These are phyloP conservation scores for Yarrowia deformans DNA, from an alignment of 805 yeast genomes.

Conservation along the genomic window DNA sequence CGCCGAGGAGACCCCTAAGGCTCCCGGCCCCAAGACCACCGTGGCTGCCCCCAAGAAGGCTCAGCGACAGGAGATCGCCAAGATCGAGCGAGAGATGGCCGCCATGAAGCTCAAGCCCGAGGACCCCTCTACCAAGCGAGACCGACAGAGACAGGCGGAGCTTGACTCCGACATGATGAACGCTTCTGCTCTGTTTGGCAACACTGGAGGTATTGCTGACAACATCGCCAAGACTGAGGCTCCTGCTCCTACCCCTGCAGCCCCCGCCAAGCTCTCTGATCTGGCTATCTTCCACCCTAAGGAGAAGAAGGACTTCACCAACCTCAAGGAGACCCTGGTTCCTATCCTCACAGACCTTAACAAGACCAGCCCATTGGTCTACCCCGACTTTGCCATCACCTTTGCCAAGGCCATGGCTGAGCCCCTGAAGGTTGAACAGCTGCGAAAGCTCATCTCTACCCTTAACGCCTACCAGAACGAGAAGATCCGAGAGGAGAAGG, in stretches of 20 bases:
- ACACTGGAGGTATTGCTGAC: conserved; percentile 55
- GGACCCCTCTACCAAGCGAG: conserved; percentile 76
- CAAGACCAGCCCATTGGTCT: conserved; percentile 68
- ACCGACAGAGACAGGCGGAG: conserved; percentile 80
- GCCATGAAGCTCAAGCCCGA: conserved; percentile 56
- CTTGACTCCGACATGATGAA: conserved; percentile 84
- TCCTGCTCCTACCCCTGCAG: conserved; percentile 36
- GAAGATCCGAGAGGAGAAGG: conserved; percentile 89
- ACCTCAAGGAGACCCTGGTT: conserved; percentile 73
- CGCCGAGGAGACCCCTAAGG: conserved; percentile 61
- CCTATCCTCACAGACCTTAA: conserved; percentile 67
- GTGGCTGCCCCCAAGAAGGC: conserved; percentile 54
- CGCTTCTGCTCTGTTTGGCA: conserved; percentile 91
- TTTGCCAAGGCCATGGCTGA: conserved; percentile 81
- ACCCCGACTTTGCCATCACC: conserved; percentile 81
- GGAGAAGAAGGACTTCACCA: conserved; percentile 79
- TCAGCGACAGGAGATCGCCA: conserved; percentile 52
- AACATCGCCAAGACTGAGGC: conserved; percentile 24
- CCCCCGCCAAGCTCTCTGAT: conserved; percentile 47
- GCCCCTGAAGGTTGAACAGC: conserved; percentile 81
- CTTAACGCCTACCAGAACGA: conserved; percentile 81
- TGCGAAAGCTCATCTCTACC: conserved; percentile 85
- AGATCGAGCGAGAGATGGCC: conserved; percentile 54
- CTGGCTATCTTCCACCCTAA: conserved; percentile 79
- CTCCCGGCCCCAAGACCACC: conserved; percentile 54